These are phyloP conservation scores for Aspergillus fumigatus DNA, from an alignment of 2,329 filamentous ascomycete genomes.

Conservation along the genomic window DNA sequence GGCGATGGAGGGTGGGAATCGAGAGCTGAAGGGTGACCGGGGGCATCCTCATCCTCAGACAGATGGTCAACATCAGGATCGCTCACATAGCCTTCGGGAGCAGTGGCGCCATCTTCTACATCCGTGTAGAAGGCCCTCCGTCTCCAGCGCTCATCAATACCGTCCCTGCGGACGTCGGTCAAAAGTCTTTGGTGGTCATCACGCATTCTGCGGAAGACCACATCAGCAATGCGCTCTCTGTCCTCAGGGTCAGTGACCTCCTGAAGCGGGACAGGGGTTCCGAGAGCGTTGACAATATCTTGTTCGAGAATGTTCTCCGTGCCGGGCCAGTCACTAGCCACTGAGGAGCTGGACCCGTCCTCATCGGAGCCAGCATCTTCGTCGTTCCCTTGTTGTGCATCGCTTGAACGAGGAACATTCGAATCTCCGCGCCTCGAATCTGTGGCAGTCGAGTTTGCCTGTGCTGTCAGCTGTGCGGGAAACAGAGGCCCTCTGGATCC, in stretches of 20 bases:
- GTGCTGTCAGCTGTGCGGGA: conserved; percentile 22
- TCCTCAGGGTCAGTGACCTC: conserved; percentile 42
- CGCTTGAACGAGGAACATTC: conserved; percentile 6
- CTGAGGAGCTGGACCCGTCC: conserved; percentile 24
- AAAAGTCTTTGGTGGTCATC: conserved; percentile 34
- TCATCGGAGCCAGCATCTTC: conserved; percentile 20
- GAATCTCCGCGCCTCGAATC: conserved; percentile 5
- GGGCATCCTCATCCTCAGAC: conserved; percentile 55
- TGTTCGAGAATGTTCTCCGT: conserved; percentile 34
- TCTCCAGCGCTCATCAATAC: conserved; percentile 68
- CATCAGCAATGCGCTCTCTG: conserved; percentile 36
- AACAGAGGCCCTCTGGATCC: conserved; percentile 29
- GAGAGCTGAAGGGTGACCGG: conserved; percentile 22
- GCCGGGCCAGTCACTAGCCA: conserved; percentile 35
- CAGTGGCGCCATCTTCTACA: conserved; percentile 71
- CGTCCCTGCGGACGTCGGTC: conserved; percentile 35
- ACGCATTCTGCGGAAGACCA: conserved; percentile 36
- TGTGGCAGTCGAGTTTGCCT: background rate
- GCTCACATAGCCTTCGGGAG: conserved; percentile 56
- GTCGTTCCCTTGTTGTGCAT: conserved; percentile 18
- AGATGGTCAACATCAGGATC: conserved; percentile 35
- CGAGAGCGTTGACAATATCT: conserved; percentile 41
- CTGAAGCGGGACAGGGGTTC: conserved; percentile 37
- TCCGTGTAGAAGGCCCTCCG: conserved; percentile 77
- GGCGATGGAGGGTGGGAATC: conserved; percentile 43